Base-by-base conservation (phyloP, 2,329 filamentous ascomycete species). In the Colletotrichum acutatum region DNA sequence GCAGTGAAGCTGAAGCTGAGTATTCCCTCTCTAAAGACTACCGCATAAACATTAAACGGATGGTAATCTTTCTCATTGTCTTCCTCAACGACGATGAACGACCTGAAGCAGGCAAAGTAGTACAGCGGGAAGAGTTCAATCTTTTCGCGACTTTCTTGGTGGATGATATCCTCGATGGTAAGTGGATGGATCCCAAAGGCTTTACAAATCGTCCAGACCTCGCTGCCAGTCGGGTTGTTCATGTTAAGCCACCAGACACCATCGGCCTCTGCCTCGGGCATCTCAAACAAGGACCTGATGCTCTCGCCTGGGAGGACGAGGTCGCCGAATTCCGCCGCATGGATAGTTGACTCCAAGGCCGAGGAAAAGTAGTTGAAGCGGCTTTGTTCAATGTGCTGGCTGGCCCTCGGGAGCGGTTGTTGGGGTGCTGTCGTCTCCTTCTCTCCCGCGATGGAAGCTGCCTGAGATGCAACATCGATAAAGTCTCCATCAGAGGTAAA, bases 241-340 rank as follows among this genome's bases (percentile, higher is more conserved):
- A 98, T 92, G 79, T 99, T 97, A 62, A 99, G 88, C 97, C 97
- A 99, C 95, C 95, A 99, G 19, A 97, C 95, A 78, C 96, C 96
- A 77, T 95, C 88, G 2, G 84, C 82, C 72, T 91, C 89, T 24
- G 88, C 87, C 67, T 87, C 90, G 7, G 90, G 90, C 37, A 91
- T 85, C 34, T 87, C 86, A 80, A 99, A 99, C 11, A 99, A 90
- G 67, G 95, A 94, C 32, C 94, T 92, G 78, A 98, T 93, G 71
- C 93, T 93, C 81, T 98, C 96, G 11, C 95, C 96, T 1, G 95
- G 95, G 68, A 97, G 91, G 5, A 98, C 89, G 6, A 98, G 89
- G 77, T 95, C 96, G 26, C 94, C 95, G 75, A 99, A 90, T 76
- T 97, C 94, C 0, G 94, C 90, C 14, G 96, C 95, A 79, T 98